Base-by-base conservation (phyloP, 2,329 filamentous ascomycete genomes). In the Decorospora gaudefroyi region DNA sequence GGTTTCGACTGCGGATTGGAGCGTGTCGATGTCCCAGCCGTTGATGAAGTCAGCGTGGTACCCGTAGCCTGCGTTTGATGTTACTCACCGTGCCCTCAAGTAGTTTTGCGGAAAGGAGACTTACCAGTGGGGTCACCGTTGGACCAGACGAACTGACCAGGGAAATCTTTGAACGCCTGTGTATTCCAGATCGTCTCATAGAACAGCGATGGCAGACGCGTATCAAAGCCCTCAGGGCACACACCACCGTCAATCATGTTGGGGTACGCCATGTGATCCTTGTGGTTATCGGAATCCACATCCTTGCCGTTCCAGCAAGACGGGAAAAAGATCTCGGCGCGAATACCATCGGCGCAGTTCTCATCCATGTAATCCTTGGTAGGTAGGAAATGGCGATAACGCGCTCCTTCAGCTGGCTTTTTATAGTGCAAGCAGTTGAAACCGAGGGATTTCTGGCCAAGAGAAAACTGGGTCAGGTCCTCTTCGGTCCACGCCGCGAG, bases 401-500 rank as follows among this genome's bases (percentile, higher is more conserved):
- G 79, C 10, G 90, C 87, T 1, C 80, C 78, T 69, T 96, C 90
- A 2, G 87, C 76, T 0, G 70, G 44, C 12, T 59, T 60, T 16
- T 71, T 75, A 67, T 96, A 96, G 80, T 97, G 85, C 49, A 99
- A 74, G 72, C 93, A 97, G 78, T 97, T 97, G 81, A 96, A 96
- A 3, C 93, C 92, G 18, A 96, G 61, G 7, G 91, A 89, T 50
- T 91, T 90, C 75, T 95, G 87, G 36, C 74, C 75, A 25, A 96
- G 80, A 38, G 84, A 81, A 11, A 72, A 69, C 74, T 95, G 90
- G 8, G 85, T 86, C 61, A 81, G 79, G 47, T 85, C 81, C 4
- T 83, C 74, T 3, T 41, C 43, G 4, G 71, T 65, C 91, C 91
- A 96, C 16, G 71, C 53, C 9, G 88, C 90, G 72, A 90, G 88